Percentiles rank a stretch among this genome's conserved stretches.
phyloP scores from a whole-genome alignment of 345 rosid genomes.

The Corchorus capsularis region DNA sequence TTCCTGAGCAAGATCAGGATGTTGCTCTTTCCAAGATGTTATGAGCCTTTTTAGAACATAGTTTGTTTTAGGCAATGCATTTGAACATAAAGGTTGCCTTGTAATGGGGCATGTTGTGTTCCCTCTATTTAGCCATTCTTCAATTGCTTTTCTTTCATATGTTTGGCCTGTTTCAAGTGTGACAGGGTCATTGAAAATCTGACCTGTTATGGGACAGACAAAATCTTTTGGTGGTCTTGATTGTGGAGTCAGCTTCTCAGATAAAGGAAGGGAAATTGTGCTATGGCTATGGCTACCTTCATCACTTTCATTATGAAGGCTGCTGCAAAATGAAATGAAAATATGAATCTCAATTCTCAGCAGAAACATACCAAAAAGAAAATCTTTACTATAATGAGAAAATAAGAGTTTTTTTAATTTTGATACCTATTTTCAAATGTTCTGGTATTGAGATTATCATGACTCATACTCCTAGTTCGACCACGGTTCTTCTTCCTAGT shows the following conservation, averaged over 20 bases:
- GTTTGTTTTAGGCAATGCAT: slow-evolving; percentile 61
- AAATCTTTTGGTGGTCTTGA: slow-evolving; percentile 68
- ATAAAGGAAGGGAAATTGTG: slow-evolving; percentile 37
- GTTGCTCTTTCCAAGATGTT: slow-evolving; percentile 67
- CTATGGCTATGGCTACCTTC: slow-evolving; percentile 49
- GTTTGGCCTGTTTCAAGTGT: slow-evolving; percentile 81
- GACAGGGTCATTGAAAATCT: slow-evolving; percentile 61
- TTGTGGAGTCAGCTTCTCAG: slow-evolving; percentile 45
- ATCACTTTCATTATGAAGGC: slow-evolving; percentile 33
- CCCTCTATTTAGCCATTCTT: slow-evolving; percentile 71
- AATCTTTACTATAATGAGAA: neutral
- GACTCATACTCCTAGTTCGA: slow-evolving; percentile 30
- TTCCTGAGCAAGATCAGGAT: slow-evolving; percentile 68
- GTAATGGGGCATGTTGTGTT: slow-evolving; percentile 65
- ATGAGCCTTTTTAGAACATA: slow-evolving; percentile 64
- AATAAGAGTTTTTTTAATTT: neutral
- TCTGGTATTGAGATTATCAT: slow-evolving; percentile 33
- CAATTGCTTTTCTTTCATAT: slow-evolving; percentile 69
- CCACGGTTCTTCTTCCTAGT: slow-evolving; percentile 28
- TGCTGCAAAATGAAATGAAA: slow-evolving; percentile 36
- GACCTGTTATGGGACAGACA: slow-evolving; percentile 70
- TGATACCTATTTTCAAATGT: slow-evolving; percentile 39
- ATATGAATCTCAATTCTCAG: neutral
- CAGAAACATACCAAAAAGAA: neutral
- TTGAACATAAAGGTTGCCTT: slow-evolving; percentile 48